Percentiles rank a stretch among this genome's conserved stretches.
Conservation (phyloP, 116 monocot species). For the Zostera marina region DNA sequence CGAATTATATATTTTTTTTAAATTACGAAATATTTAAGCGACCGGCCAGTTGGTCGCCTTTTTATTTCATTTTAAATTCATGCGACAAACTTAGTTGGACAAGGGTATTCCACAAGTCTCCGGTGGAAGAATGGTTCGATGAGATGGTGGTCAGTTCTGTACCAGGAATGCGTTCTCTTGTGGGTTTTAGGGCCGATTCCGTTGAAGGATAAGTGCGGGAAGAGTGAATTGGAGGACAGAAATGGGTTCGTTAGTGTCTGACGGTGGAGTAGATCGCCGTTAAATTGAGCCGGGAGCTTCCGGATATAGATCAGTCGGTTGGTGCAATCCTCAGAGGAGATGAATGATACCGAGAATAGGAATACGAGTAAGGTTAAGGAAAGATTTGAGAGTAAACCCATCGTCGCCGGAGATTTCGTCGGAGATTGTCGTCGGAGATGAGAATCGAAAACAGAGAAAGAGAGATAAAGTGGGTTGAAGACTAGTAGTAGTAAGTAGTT, state of each 20-base stretch:
- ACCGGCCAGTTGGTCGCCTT: too few species aligned
- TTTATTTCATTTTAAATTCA: too few species aligned
- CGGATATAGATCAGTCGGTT: slow-evolving; percentile 45
- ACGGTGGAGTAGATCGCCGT: slow-evolving; percentile 20
- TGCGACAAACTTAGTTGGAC: too few species aligned
- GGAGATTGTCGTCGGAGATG: too few species aligned
- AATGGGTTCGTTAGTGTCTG: slow-evolving; percentile 21
- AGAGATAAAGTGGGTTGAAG: too few species aligned
- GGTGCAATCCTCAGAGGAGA: slow-evolving; percentile 7
- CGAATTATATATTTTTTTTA: too few species aligned
- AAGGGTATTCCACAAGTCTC: slow-evolving; percentile 42
- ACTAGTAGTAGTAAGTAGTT: too few species aligned
- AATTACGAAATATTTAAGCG: too few species aligned
- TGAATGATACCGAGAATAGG: background rate
- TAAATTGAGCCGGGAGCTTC: slow-evolving; percentile 15
- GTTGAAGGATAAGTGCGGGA: slow-evolving; percentile 24
- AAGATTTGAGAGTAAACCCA: too few species aligned
- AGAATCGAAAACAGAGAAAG: too few species aligned
- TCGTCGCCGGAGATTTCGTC: too few species aligned
- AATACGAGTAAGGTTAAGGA: background rate
- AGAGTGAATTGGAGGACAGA: slow-evolving; percentile 12
- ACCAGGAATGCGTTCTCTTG: slow-evolving; percentile 30
- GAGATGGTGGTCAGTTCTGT: slow-evolving; percentile 39
- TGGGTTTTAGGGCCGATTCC: slow-evolving; percentile 43
- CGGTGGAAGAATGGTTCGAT: slow-evolving; percentile 47